These are phyloP conservation scores for Setomelanomma holmii DNA, from an alignment of 2,329 filamentous ascomycete species.

Conservation along the genomic window DNA sequence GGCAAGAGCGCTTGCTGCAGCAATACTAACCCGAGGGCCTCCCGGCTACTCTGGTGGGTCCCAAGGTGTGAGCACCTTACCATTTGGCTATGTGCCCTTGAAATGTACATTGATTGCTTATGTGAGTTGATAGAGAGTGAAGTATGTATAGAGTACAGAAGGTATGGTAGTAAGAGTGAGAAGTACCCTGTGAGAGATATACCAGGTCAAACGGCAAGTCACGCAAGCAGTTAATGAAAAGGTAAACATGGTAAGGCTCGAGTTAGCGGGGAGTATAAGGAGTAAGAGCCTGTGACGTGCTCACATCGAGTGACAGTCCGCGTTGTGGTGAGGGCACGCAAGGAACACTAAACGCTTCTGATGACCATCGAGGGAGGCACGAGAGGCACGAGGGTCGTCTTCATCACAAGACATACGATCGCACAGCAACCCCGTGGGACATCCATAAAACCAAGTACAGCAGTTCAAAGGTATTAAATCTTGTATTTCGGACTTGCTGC, in stretches of 20 bases:
- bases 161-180: too few species aligned
- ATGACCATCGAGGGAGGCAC: too few species aligned
- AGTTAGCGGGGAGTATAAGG: too few species aligned
- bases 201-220: neutral
- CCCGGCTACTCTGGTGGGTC: neutral
- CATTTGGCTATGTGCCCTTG: neutral
- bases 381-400: too few species aligned
- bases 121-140: neutral
- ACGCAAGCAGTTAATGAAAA: neutral
- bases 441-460: neutral
- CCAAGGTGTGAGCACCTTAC: neutral
- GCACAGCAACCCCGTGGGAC: neutral
- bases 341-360: too few species aligned
- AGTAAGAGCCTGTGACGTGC: too few species aligned
- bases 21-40: neutral
- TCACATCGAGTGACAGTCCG: too few species aligned
- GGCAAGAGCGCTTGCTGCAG: neutral
- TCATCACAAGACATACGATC: too few species aligned
- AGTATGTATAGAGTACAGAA: neutral
- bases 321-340: too few species aligned
- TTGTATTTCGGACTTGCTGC: slow-evolving; percentile 21
- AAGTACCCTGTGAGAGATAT: neutral
- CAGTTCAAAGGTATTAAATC: slow-evolving; percentile 22
- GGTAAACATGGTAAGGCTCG: too few species aligned
- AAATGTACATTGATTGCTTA: neutral